Evolutionary conservation across 1,284 basidiomycete species (phyloP), one percentile per base, ranked within the genome.

Genomic region (Puccinia novopanici): DNA sequence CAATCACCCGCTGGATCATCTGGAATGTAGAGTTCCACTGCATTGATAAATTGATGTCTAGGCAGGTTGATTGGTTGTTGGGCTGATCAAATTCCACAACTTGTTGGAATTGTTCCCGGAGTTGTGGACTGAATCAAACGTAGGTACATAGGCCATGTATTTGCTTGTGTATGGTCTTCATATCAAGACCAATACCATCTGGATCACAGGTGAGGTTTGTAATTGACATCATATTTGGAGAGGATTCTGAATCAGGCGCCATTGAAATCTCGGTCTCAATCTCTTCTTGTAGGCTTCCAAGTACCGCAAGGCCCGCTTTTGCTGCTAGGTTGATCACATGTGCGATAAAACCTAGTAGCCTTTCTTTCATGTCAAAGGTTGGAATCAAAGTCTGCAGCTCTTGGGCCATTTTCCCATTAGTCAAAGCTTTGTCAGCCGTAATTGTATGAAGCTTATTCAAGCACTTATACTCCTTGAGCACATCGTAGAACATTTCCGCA

Each of bases 301-400:
- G 61, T 17, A 34, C 34, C 6, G 17, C 3, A 19, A 65, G 12
- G 9, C 61, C 40, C 3, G 34, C 34, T 22, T 65, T 65, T 30
- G 61, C 19, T 12, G 61, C 61, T 17, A 65, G 61, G 19, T 65
- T 65, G 30, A 65, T 65, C 19, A 65, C 61, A n/a, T 65, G 61
- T 2, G 61, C 40, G 8, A 65, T 22, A 40, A 30, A 65, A 6
- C 61, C n/a, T n/a, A n/a, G n/a, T n/a, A n/a, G n/a, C n/a, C n/a
- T n/a, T n/a, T n/a, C n/a, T n/a, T n/a, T n/a, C 61, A 65, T 40
- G 61, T n/a, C n/a, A n/a, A 17, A 40, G 61, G 5, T 65, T n/a
- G n/a, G 34, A 10, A 34, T 65, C 6, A 15, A 37, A 34, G 8
- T 24, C 9, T 65, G 10, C 10, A 5, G 10, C 9, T 52, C 19